Evolutionary conservation across 1,139 yeast species (phyloP), one percentile per base, ranked within the genome.

Genomic region (Komagataea norvegica): DNA sequence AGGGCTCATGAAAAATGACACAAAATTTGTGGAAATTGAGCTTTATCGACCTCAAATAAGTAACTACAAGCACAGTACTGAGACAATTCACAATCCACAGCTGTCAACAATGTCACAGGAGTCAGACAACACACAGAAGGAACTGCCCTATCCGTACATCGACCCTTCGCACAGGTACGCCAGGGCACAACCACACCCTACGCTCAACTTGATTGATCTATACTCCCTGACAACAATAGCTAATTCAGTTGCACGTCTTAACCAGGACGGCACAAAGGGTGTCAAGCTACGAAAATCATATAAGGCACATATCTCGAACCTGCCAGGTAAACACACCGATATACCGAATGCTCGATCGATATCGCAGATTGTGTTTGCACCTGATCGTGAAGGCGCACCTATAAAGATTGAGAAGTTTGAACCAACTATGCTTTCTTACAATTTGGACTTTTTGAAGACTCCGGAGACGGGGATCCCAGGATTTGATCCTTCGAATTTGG

Each of bases 201-300:
- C 77, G 34, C 76, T 79, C 42, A 85, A 89, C 57, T 65, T 91
- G 40, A 70, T 88, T 25, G 63, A 74, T 25, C 60, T 82, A 19
- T 91, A 86, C 52, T 82, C 81, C 1, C 62, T 91, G 31, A 74
- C 74, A 30, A 72, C 71, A 3, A 65, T 89, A 18, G 86, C 96
- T 1, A 67, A 74, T 36, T 79, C 94, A 6, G 80, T 91, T 34
- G 95, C 96, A 2, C 72, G 98, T 52, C 72, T 82, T n/a, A 88
- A 85, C 50, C 80, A 87, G 2, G 93, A 82, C 50, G 95, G 96
- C 0, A 74, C 91, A 1, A 88, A 85, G 52, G 96, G 95, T 35
- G 88, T 87, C 28, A 91, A 91, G 62, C 70, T 91, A 39, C 72
- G 98, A 52, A 91, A 91, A 61, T 86, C 96, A 0, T 91, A 89